Evolutionary conservation across 116 monocot species (phyloP), one percentile per base, ranked within the genome.

Genomic region (Posidonia oceanica): DNA sequence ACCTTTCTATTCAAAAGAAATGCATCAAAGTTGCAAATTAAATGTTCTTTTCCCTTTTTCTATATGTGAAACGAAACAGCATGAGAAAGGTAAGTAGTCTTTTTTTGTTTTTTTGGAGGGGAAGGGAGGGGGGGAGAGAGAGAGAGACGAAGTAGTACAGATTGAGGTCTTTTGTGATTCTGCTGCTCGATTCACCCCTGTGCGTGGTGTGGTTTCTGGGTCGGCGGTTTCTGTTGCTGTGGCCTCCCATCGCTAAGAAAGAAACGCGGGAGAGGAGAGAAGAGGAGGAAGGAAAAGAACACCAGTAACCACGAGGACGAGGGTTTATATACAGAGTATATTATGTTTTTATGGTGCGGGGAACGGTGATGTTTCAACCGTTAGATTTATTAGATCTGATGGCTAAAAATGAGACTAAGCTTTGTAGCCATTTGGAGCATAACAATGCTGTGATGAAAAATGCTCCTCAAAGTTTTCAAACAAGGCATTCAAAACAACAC

Each of bases 151-250:
- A 72, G 39, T 16, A 20, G 38, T 7, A 74, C 40, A 63, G 66
- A 39, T 51, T 14, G 62, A 55, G 59, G 55, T 42, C 20, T 18
- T 11, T 21, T 42, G 44, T 44, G 36, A 59, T 48, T 42, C 44
- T 55, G 23, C 69, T 71, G 61, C 61, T 61, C 41, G 61, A 71
- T 61, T 41, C 60, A 22, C 61, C 41, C 7, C 42, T 38, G 61
- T 39, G 72, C 15, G 42, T 59, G 18, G 17, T 0, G 5, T 70
- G 29, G n/a, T 40, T 23, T 18, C 48, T 37, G 61, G 61, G 20
- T 29, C 48, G 72, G 48, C 72, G 72, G 14, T 17, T 61, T 39
- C 44, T 40, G 62, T 40, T 58, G 44, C 41, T 18, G 44, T 62
- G 61, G 7, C 61, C 72, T 40, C 38, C 61, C 61, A 29, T 53